Evolutionary conservation across 495 filamentous ascomycete species (phyloP).

Genomic region (Xanthoparmelia taractica): DNA sequence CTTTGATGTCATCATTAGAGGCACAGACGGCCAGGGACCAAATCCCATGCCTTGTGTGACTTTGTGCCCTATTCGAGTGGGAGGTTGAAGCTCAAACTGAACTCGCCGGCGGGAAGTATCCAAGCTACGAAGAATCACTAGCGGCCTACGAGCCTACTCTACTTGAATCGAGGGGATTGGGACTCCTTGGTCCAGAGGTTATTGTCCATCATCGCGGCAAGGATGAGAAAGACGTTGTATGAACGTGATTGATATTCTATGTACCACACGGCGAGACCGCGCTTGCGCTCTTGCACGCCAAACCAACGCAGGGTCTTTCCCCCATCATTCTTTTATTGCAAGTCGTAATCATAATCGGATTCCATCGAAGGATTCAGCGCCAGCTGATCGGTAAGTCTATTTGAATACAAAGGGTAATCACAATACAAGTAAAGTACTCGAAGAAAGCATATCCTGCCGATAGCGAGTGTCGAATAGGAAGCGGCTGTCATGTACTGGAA

Average conservation of each 20-base stretch:
- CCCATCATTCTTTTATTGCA: constrained; percentile 7
- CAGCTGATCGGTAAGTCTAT: constrained; percentile 16
- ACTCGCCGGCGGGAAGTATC: background rate
- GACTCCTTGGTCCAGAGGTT: too few relatives aligned
- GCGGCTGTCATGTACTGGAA: background rate
- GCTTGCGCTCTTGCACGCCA: constrained; percentile 20
- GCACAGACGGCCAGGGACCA: background rate
- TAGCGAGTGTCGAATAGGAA: constrained; percentile 16
- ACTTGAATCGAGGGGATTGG: background rate
- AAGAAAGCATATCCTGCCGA: constrained; percentile 16
- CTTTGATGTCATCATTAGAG: background rate
- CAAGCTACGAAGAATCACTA: background rate
- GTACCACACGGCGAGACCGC: constrained; percentile 14
- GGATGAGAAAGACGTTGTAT: background rate
- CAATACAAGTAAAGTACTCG: background rate
- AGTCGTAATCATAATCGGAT: constrained; percentile 11
- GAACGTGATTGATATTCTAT: background rate
- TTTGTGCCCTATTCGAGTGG: background rate
- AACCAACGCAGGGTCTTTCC: constrained; percentile 4
- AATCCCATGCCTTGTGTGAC: background rate
- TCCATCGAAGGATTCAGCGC: constrained; percentile 20
- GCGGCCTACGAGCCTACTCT: background rate
- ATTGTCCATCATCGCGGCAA: background rate
- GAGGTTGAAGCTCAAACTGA: background rate
- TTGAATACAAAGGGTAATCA: constrained; percentile 8